Conservation (phyloP, 2,329 filamentous ascomycete species). For the Emmonsiellopsis sp. region DNA sequence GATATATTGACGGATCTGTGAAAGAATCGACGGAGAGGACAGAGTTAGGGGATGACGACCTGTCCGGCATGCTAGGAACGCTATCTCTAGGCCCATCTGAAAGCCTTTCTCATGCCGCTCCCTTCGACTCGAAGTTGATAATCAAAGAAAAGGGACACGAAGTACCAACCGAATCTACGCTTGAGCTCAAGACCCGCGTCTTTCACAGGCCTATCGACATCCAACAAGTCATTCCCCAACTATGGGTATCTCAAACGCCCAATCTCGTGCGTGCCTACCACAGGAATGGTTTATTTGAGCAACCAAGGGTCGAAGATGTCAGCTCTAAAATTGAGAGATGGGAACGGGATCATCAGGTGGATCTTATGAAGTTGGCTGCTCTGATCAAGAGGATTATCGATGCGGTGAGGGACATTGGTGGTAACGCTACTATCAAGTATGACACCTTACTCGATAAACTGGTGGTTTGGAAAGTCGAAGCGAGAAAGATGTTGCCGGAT, state of each 20-base stretch:
- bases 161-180: constrained; percentile 27
- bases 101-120: constrained; percentile 9
- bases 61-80: constrained; percentile 17
- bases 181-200: constrained; percentile 41
- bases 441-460: constrained; percentile 18
- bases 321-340: constrained; percentile 22
- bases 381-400: constrained; percentile 25
- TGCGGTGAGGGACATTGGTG: constrained; percentile 19
- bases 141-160: constrained; percentile 23
- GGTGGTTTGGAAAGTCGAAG: constrained; percentile 18
- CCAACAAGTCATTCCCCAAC: constrained; percentile 30
- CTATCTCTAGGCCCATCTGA: too few relatives aligned
- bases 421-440: constrained; percentile 19
- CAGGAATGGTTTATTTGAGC: constrained; percentile 25
- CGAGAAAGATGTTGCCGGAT: too few relatives aligned
- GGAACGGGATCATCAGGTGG: constrained; percentile 31
- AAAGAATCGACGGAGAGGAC: too few relatives aligned
- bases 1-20: too few relatives aligned
- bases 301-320: constrained; percentile 30
- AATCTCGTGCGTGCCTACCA: constrained; percentile 41
- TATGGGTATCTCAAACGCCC: constrained; percentile 41
- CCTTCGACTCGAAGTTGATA: constrained; percentile 18
- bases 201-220: constrained; percentile 25
- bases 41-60: too few relatives aligned
- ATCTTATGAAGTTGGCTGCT: constrained; percentile 23